phyloP scores from a whole-genome alignment of 73 alveolate genomes.

The Stentor roeselii region DNA sequence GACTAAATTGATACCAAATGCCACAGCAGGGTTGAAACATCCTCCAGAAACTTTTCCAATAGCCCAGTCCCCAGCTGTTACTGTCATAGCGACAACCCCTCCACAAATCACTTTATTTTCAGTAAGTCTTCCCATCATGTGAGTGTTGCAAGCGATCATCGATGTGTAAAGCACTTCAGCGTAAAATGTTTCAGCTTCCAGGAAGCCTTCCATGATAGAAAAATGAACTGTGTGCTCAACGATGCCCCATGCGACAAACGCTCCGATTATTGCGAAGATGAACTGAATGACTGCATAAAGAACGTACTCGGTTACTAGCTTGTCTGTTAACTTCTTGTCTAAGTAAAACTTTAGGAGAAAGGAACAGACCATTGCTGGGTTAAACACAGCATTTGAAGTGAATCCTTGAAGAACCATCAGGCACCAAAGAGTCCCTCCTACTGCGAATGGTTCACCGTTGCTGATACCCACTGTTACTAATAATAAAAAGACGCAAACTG shows the following conservation, averaged over 20 bases:
- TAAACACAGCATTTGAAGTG: not conserved
- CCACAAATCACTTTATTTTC: not conserved
- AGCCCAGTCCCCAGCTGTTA: slow-evolving; percentile 28
- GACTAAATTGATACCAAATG: slow-evolving; percentile 9
- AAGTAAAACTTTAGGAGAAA: not conserved
- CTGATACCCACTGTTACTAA: not conserved
- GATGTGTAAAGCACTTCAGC: slow-evolving; percentile 15
- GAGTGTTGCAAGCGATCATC: not conserved
- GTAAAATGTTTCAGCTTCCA: not conserved
- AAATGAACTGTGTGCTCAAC: not conserved
- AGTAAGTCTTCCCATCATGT: slow-evolving; percentile 1
- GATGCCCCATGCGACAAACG: slow-evolving; percentile 6
- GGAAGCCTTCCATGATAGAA: not conserved
- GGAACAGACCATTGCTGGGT: not conserved
- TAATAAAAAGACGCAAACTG: not conserved
- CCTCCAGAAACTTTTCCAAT: slow-evolving; percentile 30
- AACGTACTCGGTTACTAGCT: not conserved
- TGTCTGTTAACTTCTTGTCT: not conserved
- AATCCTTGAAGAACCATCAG: not conserved
- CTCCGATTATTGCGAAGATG: not conserved
- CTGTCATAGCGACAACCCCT: slow-evolving; percentile 15
- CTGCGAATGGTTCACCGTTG: slow-evolving; percentile 20
- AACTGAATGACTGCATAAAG: not conserved
- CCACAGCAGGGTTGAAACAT: slow-evolving; percentile 25
- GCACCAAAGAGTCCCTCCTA: slow-evolving; percentile 18